Percentiles rank a stretch among this genome's conserved stretches.
These are phyloP conservation scores for Leptographium procerum DNA, from an alignment of 2,329 filamentous ascomycete genomes.

Conservation along the genomic window DNA sequence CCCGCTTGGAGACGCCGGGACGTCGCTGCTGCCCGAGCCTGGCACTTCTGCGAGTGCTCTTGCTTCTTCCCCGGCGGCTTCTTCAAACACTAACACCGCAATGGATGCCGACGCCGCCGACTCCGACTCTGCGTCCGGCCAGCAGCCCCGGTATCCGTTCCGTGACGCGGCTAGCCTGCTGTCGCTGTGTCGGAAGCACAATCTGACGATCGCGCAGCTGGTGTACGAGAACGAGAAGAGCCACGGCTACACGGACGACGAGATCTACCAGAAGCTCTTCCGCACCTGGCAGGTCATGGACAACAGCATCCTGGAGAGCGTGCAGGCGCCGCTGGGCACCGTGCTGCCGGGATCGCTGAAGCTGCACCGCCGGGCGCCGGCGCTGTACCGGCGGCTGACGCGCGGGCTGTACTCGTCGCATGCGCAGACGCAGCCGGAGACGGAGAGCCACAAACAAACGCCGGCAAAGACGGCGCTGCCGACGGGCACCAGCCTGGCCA, in stretches of 20 bases:
- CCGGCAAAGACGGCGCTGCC: neutral
- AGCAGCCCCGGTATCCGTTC: conserved; percentile 34
- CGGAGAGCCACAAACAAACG: neutral
- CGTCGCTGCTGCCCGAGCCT: conserved; percentile 7
- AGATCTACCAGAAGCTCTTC: conserved; percentile 34
- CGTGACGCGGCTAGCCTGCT: conserved; percentile 34
- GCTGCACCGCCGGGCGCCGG: conserved; percentile 33
- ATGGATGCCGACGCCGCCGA: neutral
- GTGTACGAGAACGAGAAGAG: conserved; percentile 43
- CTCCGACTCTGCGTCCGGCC: conserved; percentile 7
- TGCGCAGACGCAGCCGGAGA: neutral
- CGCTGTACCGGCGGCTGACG: conserved; percentile 31
- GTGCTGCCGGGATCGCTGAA: conserved; percentile 35
- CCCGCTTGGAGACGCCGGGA: conserved; percentile 1
- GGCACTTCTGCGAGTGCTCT: too few relatives aligned
- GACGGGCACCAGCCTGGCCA: conserved; percentile 8
- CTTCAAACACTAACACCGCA: too few relatives aligned
- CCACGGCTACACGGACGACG: conserved; percentile 36
- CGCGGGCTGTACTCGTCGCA: conserved; percentile 27
- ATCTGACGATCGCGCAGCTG: conserved; percentile 38
- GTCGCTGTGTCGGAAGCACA: conserved; percentile 35
- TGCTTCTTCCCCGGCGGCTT: too few relatives aligned
- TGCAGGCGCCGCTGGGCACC: conserved; percentile 30
- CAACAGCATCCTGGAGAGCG: conserved; percentile 36
- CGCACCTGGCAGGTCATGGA: conserved; percentile 42